A percentile compares a stretch with the other conserved stretches of the same genome.
These are phyloP conservation scores for Arachis stenosperma DNA, from an alignment of 306 rosid genomes.

Conservation along the genomic window DNA sequence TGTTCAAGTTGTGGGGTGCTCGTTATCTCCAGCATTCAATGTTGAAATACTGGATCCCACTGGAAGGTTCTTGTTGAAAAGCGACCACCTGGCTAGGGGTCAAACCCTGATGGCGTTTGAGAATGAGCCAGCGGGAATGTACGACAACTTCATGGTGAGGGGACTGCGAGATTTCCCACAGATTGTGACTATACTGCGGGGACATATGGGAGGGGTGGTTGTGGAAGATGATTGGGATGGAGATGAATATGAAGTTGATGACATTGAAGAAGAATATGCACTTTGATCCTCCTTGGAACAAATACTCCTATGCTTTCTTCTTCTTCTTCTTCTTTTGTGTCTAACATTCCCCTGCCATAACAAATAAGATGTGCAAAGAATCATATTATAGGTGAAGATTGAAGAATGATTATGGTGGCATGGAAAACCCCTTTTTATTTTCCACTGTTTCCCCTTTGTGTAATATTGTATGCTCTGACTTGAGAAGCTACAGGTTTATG, in stretches of 20 bases:
- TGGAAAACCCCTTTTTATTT: too few relatives aligned
- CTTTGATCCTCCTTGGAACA: slow-evolving; percentile 42
- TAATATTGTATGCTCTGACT: too few relatives aligned
- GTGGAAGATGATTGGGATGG: slow-evolving; percentile 51
- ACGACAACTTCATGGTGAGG: slow-evolving; percentile 25
- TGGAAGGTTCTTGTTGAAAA: slow-evolving; percentile 62
- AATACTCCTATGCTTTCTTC: too few relatives aligned
- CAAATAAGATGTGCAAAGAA: too few relatives aligned
- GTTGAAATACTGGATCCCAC: slow-evolving; percentile 63
- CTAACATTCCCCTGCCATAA: too few relatives aligned
- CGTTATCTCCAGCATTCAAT: slow-evolving; percentile 64
- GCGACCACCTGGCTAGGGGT: slow-evolving; percentile 39
- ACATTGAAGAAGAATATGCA: slow-evolving; percentile 52
- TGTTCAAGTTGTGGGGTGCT: slow-evolving; percentile 68
- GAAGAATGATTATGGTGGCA: too few relatives aligned
- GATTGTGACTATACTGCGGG: slow-evolving; percentile 46
- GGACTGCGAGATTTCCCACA: slow-evolving; percentile 43
- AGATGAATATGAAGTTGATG: slow-evolving; percentile 57
- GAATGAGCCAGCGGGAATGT: slow-evolving; percentile 29
- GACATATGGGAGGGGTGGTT: slow-evolving; percentile 29
- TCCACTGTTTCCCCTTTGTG: too few relatives aligned
- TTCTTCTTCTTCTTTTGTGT: too few relatives aligned
- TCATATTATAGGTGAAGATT: too few relatives aligned
- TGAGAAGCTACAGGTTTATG: too few relatives aligned
- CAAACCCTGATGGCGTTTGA: slow-evolving; percentile 37